Evolutionary conservation across 805 yeast species (phyloP).

Genomic region (Metschnikowia matae): DNA sequence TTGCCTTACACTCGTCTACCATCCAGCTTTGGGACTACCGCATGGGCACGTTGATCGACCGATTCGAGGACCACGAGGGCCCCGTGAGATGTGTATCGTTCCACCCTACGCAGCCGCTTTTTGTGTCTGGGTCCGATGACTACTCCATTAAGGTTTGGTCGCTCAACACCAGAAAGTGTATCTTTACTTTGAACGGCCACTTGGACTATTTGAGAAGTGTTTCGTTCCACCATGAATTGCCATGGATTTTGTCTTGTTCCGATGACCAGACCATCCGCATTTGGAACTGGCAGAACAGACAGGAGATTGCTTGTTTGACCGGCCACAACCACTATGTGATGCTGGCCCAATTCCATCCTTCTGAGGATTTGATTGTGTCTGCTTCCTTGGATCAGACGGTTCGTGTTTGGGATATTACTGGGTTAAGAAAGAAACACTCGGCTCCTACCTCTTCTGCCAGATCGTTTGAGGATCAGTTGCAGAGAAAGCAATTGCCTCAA

Average conservation of each 20-base stretch:
- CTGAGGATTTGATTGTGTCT: slow-evolving; percentile 89
- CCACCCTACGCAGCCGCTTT: slow-evolving; percentile 97
- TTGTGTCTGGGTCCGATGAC: slow-evolving; percentile 97
- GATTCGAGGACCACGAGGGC: slow-evolving; percentile 97
- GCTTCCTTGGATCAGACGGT: slow-evolving; percentile 98
- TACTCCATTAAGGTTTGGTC: slow-evolving; percentile 96
- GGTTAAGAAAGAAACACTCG: slow-evolving; percentile 89
- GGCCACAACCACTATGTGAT: slow-evolving; percentile 98
- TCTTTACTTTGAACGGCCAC: slow-evolving; percentile 90
- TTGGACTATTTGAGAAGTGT: slow-evolving; percentile 94
- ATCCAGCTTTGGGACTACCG: slow-evolving; percentile 99
- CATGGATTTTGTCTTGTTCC: slow-evolving; percentile 94
- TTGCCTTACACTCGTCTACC: slow-evolving; percentile 94
- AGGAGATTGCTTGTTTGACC: slow-evolving; percentile 93
- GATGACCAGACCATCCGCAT: slow-evolving; percentile 98
- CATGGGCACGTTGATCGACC: slow-evolving; percentile 95
- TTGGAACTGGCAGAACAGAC: slow-evolving; percentile 99
- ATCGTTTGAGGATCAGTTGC: slow-evolving; percentile 56
- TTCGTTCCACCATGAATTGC: slow-evolving; percentile 90
- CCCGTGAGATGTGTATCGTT: slow-evolving; percentile 94
- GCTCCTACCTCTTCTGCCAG: slow-evolving; percentile 57
- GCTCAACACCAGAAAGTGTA: slow-evolving; percentile 80
- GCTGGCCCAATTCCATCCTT: slow-evolving; percentile 97
- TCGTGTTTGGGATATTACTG: slow-evolving; percentile 97
- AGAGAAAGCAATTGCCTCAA: slow-evolving; percentile 65